Evolutionary conservation across 805 yeast genomes (phyloP), one percentile per base, ranked within the genome.

Genomic region (Teunomyces lycoperdinae): DNA sequence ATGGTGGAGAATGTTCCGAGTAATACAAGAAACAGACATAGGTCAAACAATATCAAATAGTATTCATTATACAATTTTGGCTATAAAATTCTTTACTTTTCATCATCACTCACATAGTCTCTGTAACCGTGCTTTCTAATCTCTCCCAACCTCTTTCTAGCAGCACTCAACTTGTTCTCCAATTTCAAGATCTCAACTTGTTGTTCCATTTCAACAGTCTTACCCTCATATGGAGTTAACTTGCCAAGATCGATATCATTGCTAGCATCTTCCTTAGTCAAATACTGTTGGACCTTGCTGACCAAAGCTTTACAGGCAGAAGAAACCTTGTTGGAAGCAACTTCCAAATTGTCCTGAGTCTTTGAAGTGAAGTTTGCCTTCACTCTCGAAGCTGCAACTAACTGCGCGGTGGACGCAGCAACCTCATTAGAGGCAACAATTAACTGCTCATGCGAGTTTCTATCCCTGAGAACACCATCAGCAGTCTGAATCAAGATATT

Each of bases 351-450:
- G 49, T 84, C 89, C 64, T 88, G 96, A 2, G 90, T 78, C 60
- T 83, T 81, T 1, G 96, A 87, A 68, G 81, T 80, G 56, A 82
- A 79, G 38, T 84, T 78, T 0, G 95, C 89, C 64, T 89, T 89
- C 17, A 88, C 96, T 56, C 96, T 78, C 0, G 96, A 85, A 0
- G 96, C 94, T 5, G 96, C 91, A 5, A 89, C 97, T 45, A 89
- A 76, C 70, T 89, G 97, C 2, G 92, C 95, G 0, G 96, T 89
- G 0, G 96, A 85, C 0, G 96, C 90, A 1, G 96, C 91, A 7
- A 89, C 96, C 63, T 89, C 96, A 58, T 87, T 88, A 1, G 95
- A 89, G 0, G 96, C 92, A 24, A 89, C 96, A 56, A 89, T 86
- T 50, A 89, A 77, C 67, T 89, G 87, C 62, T 89, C 96, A 48